Conservation (phyloP, 345 rosid species). For the Eucalyptus decipiens region DNA sequence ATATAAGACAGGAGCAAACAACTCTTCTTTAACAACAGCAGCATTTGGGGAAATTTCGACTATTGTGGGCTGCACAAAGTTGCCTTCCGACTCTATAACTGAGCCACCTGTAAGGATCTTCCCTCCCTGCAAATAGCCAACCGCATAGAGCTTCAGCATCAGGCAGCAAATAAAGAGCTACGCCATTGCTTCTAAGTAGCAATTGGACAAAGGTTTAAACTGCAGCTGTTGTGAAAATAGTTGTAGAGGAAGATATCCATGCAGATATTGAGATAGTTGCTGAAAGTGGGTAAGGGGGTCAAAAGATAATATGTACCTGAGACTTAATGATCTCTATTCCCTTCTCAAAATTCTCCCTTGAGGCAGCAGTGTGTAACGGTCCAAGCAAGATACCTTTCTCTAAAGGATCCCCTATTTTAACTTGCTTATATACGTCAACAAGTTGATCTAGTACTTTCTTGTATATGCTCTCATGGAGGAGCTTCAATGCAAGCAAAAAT, state of each 20-base stretch:
- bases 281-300: not conserved
- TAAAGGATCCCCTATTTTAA: slow-evolving; percentile 83
- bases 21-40: slow-evolving; percentile 72
- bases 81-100: slow-evolving; percentile 57
- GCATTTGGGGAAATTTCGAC: slow-evolving; percentile 72
- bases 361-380: slow-evolving; percentile 68
- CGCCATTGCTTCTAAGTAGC: not conserved
- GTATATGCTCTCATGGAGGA: slow-evolving; percentile 80
- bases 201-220: not conserved
- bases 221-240: not conserved
- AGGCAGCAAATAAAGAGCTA: not conserved
- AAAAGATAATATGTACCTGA: slow-evolving; percentile 39
- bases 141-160: not conserved
- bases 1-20: slow-evolving; percentile 88
- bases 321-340: slow-evolving; percentile 83
- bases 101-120: slow-evolving; percentile 77
- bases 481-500: slow-evolving; percentile 30
- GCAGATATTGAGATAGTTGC: not conserved
- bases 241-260: not conserved
- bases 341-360: slow-evolving; percentile 66
- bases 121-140: slow-evolving; percentile 52
- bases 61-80: slow-evolving; percentile 94
- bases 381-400: slow-evolving; percentile 84
- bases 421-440: slow-evolving; percentile 67
- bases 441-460: slow-evolving; percentile 65